phyloP scores from a whole-genome alignment of 257 asterid genomes.

The Voacanga thouarsii region DNA sequence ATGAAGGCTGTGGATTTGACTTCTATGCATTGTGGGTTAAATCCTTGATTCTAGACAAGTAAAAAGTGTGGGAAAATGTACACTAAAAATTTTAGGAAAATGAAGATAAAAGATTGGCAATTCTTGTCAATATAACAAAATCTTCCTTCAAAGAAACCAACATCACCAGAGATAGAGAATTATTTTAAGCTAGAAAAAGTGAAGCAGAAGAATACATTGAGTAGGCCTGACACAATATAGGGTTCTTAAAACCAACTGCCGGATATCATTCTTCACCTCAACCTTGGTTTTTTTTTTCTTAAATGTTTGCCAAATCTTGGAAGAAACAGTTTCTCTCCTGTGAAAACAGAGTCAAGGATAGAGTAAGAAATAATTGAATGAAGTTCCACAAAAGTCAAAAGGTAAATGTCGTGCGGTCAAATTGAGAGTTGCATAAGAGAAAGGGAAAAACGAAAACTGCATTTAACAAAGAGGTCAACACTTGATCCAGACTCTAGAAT shows the following conservation, averaged over 20 bases:
- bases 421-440: background rate
- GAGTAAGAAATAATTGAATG: slow-evolving; percentile 2
- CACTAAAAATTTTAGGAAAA: background rate
- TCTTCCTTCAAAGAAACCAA: background rate
- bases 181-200: background rate
- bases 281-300: background rate
- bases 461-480: background rate
- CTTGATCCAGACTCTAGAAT: background rate
- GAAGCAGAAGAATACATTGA: slow-evolving; percentile 14
- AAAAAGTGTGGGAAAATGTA: background rate
- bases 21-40: background rate
- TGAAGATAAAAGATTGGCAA: background rate
- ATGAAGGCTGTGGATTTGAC: background rate
- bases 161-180: background rate
- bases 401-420: background rate
- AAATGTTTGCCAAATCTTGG: background rate
- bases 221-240: slow-evolving; percentile 20
- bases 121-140: background rate
- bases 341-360: background rate
- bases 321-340: background rate
- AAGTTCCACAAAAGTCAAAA: slow-evolving; percentile 1
- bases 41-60: background rate
- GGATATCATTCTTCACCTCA: slow-evolving; percentile 8
- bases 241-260: slow-evolving; percentile 15
- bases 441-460: background rate